These are phyloP conservation scores for Vanilla planifolia DNA, from an alignment of 106 monocot genomes.

Conservation along the genomic window DNA sequence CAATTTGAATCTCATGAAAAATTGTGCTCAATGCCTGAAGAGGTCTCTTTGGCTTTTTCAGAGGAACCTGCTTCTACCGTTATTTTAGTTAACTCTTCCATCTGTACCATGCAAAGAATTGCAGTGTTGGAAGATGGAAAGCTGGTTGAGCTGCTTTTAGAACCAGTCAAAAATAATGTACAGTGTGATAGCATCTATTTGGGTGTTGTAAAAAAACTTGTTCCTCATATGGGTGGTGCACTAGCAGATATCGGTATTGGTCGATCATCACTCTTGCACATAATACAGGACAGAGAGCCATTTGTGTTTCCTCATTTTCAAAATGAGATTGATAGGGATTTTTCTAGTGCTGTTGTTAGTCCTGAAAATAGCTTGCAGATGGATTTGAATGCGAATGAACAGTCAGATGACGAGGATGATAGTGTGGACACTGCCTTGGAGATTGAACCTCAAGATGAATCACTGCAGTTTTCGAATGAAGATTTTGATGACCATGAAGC, in stretches of 20 bases:
- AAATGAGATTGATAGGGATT: constrained; percentile 11
- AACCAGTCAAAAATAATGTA: constrained; percentile 93
- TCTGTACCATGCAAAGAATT: constrained; percentile 96
- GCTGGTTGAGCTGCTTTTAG: constrained; percentile 80
- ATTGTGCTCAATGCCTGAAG: constrained; percentile 19
- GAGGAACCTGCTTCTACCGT: constrained; percentile 50
- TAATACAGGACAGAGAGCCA: constrained; percentile 65
- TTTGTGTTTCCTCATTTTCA: constrained; percentile 72
- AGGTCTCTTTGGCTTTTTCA: constrained; percentile 14
- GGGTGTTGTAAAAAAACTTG: constrained; percentile 78
- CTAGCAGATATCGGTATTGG: constrained; percentile 95
- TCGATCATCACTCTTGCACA: constrained; percentile 73
- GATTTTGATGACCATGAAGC: constrained; percentile 34
- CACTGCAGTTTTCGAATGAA: constrained; percentile 19
- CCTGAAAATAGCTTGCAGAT: constrained; percentile 11
- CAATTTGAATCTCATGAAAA: constrained; percentile 20
- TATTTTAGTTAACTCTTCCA: constrained; percentile 82
- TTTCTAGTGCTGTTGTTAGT: constrained; percentile 24
- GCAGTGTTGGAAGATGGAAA: constrained; percentile 89
- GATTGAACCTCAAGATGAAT: constrained; percentile 43
- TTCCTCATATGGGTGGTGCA: constrained; percentile 92
- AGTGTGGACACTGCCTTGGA: constrained; percentile 38
- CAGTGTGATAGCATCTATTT: constrained; percentile 93
- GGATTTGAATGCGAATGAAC: constrained; percentile 21
- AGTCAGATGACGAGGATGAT: constrained; percentile 28